Percentiles rank a stretch among this genome's conserved stretches.
Evolutionary conservation across 495 filamentous ascomycete species (phyloP).

Genomic region (Chaetomium cochliodes): DNA sequence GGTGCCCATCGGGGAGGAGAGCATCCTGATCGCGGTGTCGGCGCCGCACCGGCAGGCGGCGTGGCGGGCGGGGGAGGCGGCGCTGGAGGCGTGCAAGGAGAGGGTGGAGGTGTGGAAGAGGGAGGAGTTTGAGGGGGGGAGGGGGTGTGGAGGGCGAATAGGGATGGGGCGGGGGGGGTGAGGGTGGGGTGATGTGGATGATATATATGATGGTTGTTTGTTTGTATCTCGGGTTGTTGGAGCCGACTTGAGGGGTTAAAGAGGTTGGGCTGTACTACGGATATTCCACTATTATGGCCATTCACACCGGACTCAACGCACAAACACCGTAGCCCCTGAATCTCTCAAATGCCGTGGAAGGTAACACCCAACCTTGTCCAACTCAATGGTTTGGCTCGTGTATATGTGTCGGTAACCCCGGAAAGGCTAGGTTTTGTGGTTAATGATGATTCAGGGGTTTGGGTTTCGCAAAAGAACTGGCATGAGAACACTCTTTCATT

Average conservation of each 20-base stretch:
- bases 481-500: not conserved
- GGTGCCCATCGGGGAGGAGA: slow-evolving; percentile 86
- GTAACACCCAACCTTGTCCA: too few species aligned
- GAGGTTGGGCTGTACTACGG: too few species aligned
- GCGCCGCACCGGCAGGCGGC: slow-evolving; percentile 82
- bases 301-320: too few species aligned
- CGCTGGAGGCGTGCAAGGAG: slow-evolving; percentile 82
- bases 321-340: too few species aligned
- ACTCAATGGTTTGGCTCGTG: too few species aligned
- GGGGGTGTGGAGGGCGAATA: slow-evolving; percentile 90
- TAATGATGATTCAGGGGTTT: not conserved
- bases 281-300: too few species aligned
- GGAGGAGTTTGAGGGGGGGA: slow-evolving; percentile 81
- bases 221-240: not conserved
- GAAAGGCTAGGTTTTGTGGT: not conserved
- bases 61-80: slow-evolving; percentile 87
- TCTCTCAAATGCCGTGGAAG: too few species aligned
- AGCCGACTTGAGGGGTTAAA: too few species aligned
- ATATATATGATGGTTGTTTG: not conserved
- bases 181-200: slow-evolving; percentile 24
- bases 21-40: slow-evolving; percentile 86
- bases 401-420: not conserved
- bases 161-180: slow-evolving; percentile 65
- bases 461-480: not conserved
- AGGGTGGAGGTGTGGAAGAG: slow-evolving; percentile 92